These are phyloP conservation scores for Pisolithus albus DNA, from an alignment of 768 basidiomycete genomes.

Conservation along the genomic window DNA sequence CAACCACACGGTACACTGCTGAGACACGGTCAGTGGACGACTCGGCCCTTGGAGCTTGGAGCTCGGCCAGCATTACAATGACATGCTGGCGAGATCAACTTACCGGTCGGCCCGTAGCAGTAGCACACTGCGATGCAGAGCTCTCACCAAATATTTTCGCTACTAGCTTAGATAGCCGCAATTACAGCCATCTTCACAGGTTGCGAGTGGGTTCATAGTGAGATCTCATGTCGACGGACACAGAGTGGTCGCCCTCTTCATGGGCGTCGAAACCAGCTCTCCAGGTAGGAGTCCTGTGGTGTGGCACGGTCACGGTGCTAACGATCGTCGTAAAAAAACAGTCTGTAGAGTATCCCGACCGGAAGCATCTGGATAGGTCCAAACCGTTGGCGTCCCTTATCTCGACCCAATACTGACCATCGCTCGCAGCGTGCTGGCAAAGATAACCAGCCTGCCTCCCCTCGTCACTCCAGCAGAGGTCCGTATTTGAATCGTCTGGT, in stretches of 20 bases:
- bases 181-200: too few relatives aligned
- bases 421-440: conserved; percentile 60
- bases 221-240: background rate
- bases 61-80: too few relatives aligned
- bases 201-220: background rate
- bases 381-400: conserved; percentile 8
- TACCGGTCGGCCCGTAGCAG: too few relatives aligned
- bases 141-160: too few relatives aligned
- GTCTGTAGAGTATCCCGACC: conserved; percentile 69
- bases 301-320: background rate
- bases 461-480: conserved; percentile 93
- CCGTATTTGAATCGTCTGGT: conserved; percentile 10
- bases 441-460: conserved; percentile 76
- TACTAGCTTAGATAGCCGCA: too few relatives aligned
- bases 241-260: conserved; percentile 63
- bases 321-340: conserved; percentile 20
- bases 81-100: too few relatives aligned
- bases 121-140: too few relatives aligned
- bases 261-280: conserved; percentile 76
- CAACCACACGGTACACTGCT: background rate
- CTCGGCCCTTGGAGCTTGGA: too few relatives aligned
- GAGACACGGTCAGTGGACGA: background rate
- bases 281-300: conserved; percentile 41
- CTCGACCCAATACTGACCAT: conserved; percentile 1
- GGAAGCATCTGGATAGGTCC: conserved; percentile 51